Conservation (phyloP, 345 rosid genomes). For the Fremontodendron californicum region DNA sequence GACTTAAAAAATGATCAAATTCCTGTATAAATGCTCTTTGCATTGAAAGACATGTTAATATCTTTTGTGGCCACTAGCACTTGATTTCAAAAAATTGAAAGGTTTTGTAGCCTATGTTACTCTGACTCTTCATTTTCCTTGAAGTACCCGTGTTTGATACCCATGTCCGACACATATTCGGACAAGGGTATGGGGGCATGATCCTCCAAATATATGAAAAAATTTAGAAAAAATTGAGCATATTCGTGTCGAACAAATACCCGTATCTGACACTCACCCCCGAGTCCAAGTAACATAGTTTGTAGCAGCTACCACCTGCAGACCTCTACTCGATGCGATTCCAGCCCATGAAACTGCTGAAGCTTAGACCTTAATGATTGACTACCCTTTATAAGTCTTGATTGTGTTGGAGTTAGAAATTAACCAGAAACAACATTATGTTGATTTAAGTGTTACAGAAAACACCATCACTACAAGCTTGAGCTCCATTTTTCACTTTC, state of each 20-base stretch:
- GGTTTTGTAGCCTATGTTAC: not conserved
- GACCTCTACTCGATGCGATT: not conserved
- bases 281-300: no score
- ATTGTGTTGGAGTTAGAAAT: not conserved
- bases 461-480: not conserved
- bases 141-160: no score
- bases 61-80: not conserved
- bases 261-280: no score
- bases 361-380: not conserved
- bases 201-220: no score
- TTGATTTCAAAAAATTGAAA: not conserved
- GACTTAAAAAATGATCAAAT: not conserved
- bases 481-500: not conserved
- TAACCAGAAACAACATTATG: not conserved
- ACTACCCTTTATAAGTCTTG: not conserved
- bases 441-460: not conserved
- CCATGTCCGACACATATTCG: no score
- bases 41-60: not conserved
- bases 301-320: not conserved
- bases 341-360: conserved; percentile 26
- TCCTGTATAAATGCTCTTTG: not conserved
- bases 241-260: no score
- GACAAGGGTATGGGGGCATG: no score
- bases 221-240: no score
- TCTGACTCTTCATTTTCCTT: no score